phyloP scores from a whole-genome alignment of 139 green algal species.

The Micractinium conductrix region DNA sequence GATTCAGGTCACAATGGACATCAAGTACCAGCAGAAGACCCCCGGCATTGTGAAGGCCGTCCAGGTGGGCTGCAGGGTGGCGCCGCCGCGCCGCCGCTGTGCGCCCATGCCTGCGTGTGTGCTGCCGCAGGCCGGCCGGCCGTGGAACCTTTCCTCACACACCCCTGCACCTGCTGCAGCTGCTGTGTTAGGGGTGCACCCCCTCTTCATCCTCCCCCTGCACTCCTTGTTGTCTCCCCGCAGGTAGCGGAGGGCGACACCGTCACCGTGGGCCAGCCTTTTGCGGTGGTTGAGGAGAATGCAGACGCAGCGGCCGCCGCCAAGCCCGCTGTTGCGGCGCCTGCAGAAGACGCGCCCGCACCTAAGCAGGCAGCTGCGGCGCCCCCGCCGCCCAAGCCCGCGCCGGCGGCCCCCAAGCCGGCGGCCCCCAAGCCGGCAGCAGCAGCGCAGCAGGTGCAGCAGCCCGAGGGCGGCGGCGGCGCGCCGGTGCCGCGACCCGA shows the following conservation, averaged over 20 bases:
- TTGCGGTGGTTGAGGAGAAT: constrained; percentile 75
- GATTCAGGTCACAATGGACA: constrained; percentile 89
- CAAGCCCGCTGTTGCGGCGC: constrained; percentile 12
- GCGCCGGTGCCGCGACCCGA: too few species aligned
- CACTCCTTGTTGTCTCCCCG: too few species aligned
- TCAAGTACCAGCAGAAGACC: constrained; percentile 77
- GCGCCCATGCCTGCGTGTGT: too few species aligned
- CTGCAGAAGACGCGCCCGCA: neutral
- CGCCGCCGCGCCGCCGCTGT: too few species aligned
- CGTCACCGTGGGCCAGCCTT: constrained; percentile 87
- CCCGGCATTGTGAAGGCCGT: constrained; percentile 67
- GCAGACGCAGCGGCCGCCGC: constrained; percentile 38
- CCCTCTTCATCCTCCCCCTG: too few species aligned
- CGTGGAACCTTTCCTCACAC: too few species aligned
- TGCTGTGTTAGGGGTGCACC: too few species aligned
- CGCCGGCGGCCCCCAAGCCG: constrained; percentile 2
- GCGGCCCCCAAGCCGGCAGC: constrained; percentile 14
- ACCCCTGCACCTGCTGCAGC: too few species aligned
- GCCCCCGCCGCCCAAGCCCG: constrained; percentile 13
- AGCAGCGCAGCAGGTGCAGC: neutral
- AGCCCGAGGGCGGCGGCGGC: neutral
- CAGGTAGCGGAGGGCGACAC: constrained; percentile 87
- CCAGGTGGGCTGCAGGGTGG: too few species aligned
- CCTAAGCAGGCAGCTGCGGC: constrained; percentile 17
- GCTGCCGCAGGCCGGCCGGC: too few species aligned